Conservation (phyloP, 176 grass and related monocot genomes). For the Bromus sterilis region DNA sequence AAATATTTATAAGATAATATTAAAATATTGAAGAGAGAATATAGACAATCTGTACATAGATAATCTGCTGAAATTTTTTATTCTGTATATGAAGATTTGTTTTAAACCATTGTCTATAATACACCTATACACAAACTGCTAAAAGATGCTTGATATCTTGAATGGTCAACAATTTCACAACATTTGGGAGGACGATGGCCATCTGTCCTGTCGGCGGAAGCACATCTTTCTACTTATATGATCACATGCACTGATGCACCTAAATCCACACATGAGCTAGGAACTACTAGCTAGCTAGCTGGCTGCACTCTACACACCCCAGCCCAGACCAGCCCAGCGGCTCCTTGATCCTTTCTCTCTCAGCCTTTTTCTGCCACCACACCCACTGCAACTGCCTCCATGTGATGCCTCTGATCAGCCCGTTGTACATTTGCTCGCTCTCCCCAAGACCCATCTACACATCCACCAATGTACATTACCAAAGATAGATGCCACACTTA, state of each 20-base stretch:
- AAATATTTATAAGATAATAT: too few species aligned
- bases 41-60: too few species aligned
- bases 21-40: too few species aligned
- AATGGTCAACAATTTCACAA: neutral
- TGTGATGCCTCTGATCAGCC: conserved; percentile 30
- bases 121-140: too few species aligned
- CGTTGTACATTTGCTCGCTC: conserved; percentile 26
- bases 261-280: conserved; percentile 4
- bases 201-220: neutral
- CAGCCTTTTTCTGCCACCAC: conserved; percentile 21
- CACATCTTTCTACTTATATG: neutral
- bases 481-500: conserved; percentile 12
- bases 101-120: too few species aligned
- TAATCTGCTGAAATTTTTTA: too few species aligned
- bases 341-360: neutral
- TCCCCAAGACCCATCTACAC: conserved; percentile 8
- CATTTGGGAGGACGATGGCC: neutral
- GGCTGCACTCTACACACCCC: neutral
- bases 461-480: conserved; percentile 2
- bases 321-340: neutral
- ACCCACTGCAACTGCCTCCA: neutral
- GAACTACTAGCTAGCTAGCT: neutral
- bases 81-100: too few species aligned
- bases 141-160: too few species aligned
- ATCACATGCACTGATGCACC: conserved; percentile 42